These are phyloP conservation scores for Penicillium samsonianum DNA, from an alignment of 495 filamentous ascomycete genomes.

Conservation along the genomic window DNA sequence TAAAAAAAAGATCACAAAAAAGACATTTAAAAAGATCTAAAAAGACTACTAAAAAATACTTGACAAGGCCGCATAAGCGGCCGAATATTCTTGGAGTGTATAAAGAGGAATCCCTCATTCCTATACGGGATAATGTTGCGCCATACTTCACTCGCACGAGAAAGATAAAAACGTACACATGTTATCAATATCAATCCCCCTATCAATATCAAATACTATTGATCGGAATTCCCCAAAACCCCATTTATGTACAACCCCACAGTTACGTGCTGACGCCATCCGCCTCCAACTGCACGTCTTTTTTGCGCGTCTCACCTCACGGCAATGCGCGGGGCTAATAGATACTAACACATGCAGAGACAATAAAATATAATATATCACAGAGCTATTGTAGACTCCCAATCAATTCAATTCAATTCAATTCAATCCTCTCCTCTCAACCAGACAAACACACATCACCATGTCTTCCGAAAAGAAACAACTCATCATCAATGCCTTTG, in stretches of 20 bases:
- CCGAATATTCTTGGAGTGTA: too few relatives aligned
- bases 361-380: slow-evolving; percentile 7
- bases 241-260: neutral
- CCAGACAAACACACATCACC: neutral
- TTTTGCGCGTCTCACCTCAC: slow-evolving; percentile 16
- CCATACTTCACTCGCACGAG: slow-evolving; percentile 1
- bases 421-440: neutral
- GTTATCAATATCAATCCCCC: too few relatives aligned
- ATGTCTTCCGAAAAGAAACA: slow-evolving; percentile 44
- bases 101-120: too few relatives aligned
- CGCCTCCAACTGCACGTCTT: slow-evolving; percentile 33
- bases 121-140: neutral
- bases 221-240: neutral
- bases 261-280: slow-evolving; percentile 32
- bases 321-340: slow-evolving; percentile 25
- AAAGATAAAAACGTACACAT: neutral
- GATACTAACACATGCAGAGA: slow-evolving; percentile 7
- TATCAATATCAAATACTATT: too few relatives aligned
- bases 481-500: slow-evolving; percentile 60
- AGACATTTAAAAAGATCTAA: too few relatives aligned
- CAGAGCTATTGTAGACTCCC: neutral
- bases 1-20: too few relatives aligned
- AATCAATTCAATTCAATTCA: neutral
- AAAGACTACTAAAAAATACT: too few relatives aligned
- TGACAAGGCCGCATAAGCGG: too few relatives aligned